Percentiles rank a stretch among this genome's conserved stretches.
phyloP scores from a whole-genome alignment of 495 filamentous ascomycete genomes.

The Annulohypoxylon stygium region DNA sequence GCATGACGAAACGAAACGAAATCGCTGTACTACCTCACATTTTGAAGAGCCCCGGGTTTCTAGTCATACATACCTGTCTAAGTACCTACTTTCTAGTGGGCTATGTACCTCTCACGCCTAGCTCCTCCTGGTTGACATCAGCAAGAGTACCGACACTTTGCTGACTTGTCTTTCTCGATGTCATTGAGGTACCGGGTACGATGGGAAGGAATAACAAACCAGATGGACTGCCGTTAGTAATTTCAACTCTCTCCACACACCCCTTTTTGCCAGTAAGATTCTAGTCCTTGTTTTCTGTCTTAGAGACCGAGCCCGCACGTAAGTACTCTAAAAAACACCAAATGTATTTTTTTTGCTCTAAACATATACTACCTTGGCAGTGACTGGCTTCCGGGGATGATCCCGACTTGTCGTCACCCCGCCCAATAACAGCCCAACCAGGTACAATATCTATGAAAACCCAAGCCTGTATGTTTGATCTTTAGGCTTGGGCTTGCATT shows the following conservation, averaged over 20 bases:
- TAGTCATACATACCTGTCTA: conserved; percentile 28
- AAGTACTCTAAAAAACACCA: conserved; percentile 9
- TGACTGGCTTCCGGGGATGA: conserved; percentile 40
- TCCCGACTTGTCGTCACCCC: conserved; percentile 44
- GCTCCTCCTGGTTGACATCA: conserved; percentile 19
- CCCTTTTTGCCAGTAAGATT: not conserved
- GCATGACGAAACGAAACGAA: conserved; percentile 50
- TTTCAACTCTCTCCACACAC: not conserved
- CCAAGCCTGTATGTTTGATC: conserved; percentile 43
- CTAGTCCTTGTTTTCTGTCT: not conserved
- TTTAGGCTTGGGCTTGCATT: conserved; percentile 43
- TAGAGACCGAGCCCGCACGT: not conserved
- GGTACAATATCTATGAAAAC: conserved; percentile 23
- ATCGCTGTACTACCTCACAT: conserved; percentile 46
- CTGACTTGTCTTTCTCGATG: not conserved
- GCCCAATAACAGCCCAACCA: conserved; percentile 39
- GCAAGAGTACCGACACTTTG: not conserved
- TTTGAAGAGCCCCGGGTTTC: conserved; percentile 37
- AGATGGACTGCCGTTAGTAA: not conserved
- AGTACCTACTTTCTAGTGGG: conserved; percentile 24
- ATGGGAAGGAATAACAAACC: not conserved
- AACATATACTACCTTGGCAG: conserved; percentile 39
- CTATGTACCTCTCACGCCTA: conserved; percentile 21
- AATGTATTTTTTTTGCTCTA: conserved; percentile 29
- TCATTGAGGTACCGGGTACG: not conserved